Percentiles rank a stretch among this genome's conserved stretches.
Conservation (phyloP, 148 eudicot genomes). For the Mesembryanthemum crystallinum region DNA sequence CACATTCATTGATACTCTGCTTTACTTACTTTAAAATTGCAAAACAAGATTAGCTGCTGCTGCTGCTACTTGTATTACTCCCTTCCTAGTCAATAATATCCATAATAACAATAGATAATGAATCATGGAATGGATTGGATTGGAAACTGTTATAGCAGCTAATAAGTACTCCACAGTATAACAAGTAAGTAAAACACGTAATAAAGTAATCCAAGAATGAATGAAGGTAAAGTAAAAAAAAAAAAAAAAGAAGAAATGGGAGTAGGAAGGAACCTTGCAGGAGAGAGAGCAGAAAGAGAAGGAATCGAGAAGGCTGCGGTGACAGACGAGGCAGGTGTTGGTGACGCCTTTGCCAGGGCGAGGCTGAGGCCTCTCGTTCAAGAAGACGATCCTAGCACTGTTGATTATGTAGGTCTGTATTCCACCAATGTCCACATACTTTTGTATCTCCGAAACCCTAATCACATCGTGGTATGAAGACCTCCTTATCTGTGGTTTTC, state of each 20-base stretch:
- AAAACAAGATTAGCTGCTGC: too few species aligned
- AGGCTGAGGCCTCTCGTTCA: slow-evolving; percentile 58
- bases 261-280: slow-evolving; percentile 41
- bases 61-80: too few species aligned
- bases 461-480: slow-evolving; percentile 62
- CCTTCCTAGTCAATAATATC: too few species aligned
- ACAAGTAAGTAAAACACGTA: too few species aligned
- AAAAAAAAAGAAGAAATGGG: background rate
- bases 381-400: slow-evolving; percentile 52
- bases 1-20: too few species aligned
- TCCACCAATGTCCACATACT: slow-evolving; percentile 47
- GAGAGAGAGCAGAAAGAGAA: slow-evolving; percentile 50
- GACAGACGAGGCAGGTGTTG: slow-evolving; percentile 51
- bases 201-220: too few species aligned
- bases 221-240: too few species aligned
- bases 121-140: too few species aligned
- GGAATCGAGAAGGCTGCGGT: slow-evolving; percentile 55
- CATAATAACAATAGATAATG: too few species aligned
- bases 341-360: slow-evolving; percentile 56
- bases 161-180: too few species aligned
- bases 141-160: too few species aligned
- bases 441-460: slow-evolving; percentile 41
- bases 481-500: slow-evolving; percentile 42
- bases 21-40: too few species aligned
- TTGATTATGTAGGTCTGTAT: slow-evolving; percentile 50